A percentile compares a stretch with the other conserved stretches of the same genome.
These are phyloP conservation scores for Camelina laxa DNA, from an alignment of 345 rosid species.

Conservation along the genomic window DNA sequence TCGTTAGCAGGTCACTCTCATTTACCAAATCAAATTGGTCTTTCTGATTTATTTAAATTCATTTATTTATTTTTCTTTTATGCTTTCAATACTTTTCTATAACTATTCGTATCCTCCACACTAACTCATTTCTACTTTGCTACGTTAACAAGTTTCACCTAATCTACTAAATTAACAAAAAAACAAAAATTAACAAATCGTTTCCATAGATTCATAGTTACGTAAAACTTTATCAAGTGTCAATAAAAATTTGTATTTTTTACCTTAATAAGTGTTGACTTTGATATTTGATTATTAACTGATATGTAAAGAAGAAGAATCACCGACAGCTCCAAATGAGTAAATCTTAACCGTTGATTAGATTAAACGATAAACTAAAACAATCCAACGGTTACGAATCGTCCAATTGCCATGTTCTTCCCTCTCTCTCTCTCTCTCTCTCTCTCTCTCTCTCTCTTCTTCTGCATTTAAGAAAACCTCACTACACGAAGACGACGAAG, in stretches of 20 bases:
- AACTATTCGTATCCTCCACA: constrained; percentile 35
- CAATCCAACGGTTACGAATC: constrained; percentile 20
- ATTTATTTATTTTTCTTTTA: background rate
- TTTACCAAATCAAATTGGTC: constrained; percentile 25
- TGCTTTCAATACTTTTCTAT: constrained; percentile 4
- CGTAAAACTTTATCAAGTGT: constrained; percentile 16
- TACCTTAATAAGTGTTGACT: constrained; percentile 27
- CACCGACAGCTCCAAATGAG: constrained; percentile 29
- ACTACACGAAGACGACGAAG: constrained; percentile 24
- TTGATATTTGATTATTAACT: constrained; percentile 1
- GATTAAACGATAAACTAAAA: background rate
- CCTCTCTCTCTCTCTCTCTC: constrained; percentile 2
- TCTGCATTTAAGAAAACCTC: constrained; percentile 30
- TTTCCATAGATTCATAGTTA: background rate
- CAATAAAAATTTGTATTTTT: background rate
- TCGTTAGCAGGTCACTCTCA: constrained; percentile 28
- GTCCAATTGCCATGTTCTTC: constrained; percentile 18
- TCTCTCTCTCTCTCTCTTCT: constrained; percentile 5
- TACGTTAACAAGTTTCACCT: constrained; percentile 32
- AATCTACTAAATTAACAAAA: constrained; percentile 1
- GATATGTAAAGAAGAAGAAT: constrained; percentile 11
- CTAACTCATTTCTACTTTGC: constrained; percentile 35
- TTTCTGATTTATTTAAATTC: background rate
- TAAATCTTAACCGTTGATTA: constrained; percentile 28
- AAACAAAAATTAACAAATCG: background rate